A percentile compares a stretch with the other conserved stretches of the same genome.
These are phyloP conservation scores for Colletotrichum shisoi DNA, from an alignment of 2,329 filamentous ascomycete genomes.

Conservation along the genomic window DNA sequence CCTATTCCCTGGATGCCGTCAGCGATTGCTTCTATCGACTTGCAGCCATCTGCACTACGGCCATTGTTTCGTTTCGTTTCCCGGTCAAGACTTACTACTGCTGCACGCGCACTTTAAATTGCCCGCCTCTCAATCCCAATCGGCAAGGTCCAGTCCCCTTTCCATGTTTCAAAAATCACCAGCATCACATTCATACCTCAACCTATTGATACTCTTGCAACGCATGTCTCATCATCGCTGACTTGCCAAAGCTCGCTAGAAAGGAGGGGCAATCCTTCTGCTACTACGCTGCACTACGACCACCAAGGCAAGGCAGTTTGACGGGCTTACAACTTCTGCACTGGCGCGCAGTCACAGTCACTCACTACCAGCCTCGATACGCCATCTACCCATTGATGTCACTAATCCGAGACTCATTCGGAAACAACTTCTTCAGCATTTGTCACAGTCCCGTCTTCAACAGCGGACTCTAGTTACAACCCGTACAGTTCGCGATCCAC, in stretches of 20 bases:
- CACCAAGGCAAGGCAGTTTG: background rate
- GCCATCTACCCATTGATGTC: background rate
- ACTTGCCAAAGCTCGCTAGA: background rate
- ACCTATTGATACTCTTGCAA: background rate
- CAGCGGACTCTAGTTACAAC: background rate
- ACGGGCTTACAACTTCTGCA: background rate
- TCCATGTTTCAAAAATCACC: conserved; percentile 24
- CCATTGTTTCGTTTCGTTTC: conserved; percentile 34
- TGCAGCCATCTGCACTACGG: conserved; percentile 21
- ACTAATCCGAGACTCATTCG: background rate
- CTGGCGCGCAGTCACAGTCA: background rate
- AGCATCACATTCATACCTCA: conserved; percentile 14
- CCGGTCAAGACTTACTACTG: conserved; percentile 13
- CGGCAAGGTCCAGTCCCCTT: conserved; percentile 17
- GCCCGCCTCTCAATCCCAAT: conserved; percentile 23
- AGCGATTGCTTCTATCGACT: conserved; percentile 28
- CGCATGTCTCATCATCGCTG: background rate
- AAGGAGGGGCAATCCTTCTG: background rate
- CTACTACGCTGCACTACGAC: background rate
- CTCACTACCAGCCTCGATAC: background rate
- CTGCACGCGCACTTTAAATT: conserved; percentile 34
- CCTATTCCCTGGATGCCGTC: conserved; percentile 23
- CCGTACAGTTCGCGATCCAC: background rate
- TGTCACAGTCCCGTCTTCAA: background rate
- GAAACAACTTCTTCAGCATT: background rate